Evolutionary conservation across 176 grass and related monocot species (phyloP), one percentile per base, ranked within the genome.

Genomic region (Zea luxurians): DNA sequence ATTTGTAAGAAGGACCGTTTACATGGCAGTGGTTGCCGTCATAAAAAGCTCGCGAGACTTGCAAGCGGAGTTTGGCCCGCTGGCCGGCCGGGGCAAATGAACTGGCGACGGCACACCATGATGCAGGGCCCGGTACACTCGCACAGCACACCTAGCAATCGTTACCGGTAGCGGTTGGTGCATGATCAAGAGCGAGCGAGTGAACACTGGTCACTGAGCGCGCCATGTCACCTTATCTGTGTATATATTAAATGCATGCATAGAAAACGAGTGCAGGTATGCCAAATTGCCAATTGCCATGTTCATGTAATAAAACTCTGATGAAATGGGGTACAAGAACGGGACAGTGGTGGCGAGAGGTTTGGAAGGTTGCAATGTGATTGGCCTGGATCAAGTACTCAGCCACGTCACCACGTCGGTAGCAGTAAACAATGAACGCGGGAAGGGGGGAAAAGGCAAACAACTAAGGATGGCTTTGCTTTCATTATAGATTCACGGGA

Each of bases 201-300:
- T 27, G 27, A 27, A 27, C 27, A 27, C 27, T 27, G 27, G 27
- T 27, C 27, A 27, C 27, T 48, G 63, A 68, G 21, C 64, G 73
- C 20, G 13, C 49, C 64, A 76, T 60, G 13, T 78, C 74, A 78
- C 49, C 80, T 68, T 87, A 87, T 78, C 68, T 73, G 40, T 37
- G 42, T 49, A 27, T 27, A 27, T 27, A 27, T 27, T 45, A 68
- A 67, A 13, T 44, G 7, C 27, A 27, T 27, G 27, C 42, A 18
- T 42, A 8, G n/a, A 45, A 67, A 71, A 84, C 10, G 12, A 1
- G 42, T 49, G 76, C 64, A 55, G 66, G 53, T 57, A 44, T 50
- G 63, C 50, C 49, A 27, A 27, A 27, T 27, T 27, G 27, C 27
- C 27, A 27, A 27, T 27, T 27, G 27, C 27, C 27, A 27, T 27